phyloP scores from a whole-genome alignment of 805 yeast genomes.

The Brettanomyces anomalus region DNA sequence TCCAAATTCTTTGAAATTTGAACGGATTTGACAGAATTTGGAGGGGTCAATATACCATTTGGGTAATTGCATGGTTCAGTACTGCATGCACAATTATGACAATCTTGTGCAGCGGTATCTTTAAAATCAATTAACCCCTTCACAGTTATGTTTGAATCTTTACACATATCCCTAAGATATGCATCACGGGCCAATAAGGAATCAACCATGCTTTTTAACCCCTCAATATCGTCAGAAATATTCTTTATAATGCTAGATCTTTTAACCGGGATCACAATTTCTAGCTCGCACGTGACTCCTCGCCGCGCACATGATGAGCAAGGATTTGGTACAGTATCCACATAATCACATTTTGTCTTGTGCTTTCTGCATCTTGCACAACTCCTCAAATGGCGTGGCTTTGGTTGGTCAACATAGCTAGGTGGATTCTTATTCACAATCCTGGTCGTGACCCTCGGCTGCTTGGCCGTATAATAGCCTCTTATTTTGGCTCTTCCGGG shows the following conservation, averaged over 20 bases:
- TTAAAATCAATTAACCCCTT: conserved; percentile 23
- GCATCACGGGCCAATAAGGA: conserved; percentile 19
- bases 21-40: conserved; percentile 1
- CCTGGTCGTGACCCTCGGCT: conserved; percentile 10
- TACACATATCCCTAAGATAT: conserved; percentile 16
- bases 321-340: conserved; percentile 40
- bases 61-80: neutral
- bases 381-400: conserved; percentile 41
- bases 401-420: conserved; percentile 18
- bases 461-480: neutral
- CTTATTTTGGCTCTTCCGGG: neutral
- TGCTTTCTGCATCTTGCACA: conserved; percentile 59
- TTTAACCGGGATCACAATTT: conserved; percentile 45
- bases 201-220: conserved; percentile 23
- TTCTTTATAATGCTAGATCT: conserved; percentile 32
- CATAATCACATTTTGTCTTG: conserved; percentile 58
- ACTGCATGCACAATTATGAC: neutral
- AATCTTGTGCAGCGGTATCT: conserved; percentile 4
- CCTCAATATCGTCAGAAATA: conserved; percentile 24
- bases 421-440: conserved; percentile 16
- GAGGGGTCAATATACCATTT: conserved; percentile 3
- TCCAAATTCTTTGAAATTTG: neutral
- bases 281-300: conserved; percentile 44
- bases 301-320: conserved; percentile 50
- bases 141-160: conserved; percentile 19